A percentile compares a stretch with the other conserved stretches of the same genome.
These are phyloP conservation scores for Fistulina hepatica DNA, from an alignment of 1,284 basidiomycete genomes.

Conservation along the genomic window DNA sequence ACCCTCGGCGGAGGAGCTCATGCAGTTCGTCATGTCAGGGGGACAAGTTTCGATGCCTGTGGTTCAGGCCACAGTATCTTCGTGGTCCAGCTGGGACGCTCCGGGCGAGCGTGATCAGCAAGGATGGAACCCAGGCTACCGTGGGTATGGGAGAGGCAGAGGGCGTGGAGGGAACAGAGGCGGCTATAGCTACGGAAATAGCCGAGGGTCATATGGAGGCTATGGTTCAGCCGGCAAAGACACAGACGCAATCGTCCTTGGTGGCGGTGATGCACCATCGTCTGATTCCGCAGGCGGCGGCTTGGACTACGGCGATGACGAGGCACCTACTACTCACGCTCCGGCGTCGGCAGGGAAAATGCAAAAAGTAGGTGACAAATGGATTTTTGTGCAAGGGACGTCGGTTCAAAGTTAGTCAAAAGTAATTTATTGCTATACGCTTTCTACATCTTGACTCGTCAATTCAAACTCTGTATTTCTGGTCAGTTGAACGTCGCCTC, in stretches of 20 bases:
- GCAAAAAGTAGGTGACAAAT: slow-evolving; percentile 60
- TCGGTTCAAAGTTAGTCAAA: neutral
- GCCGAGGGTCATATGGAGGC: slow-evolving; percentile 26
- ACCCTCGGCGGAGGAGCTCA: slow-evolving; percentile 62
- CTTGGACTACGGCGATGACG: slow-evolving; percentile 2
- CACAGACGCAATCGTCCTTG: slow-evolving; percentile 48
- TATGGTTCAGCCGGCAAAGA: slow-evolving; percentile 22
- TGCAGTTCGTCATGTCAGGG: slow-evolving; percentile 51
- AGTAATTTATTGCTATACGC: neutral
- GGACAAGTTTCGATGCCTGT: too few relatives aligned
- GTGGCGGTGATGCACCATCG: slow-evolving; percentile 27
- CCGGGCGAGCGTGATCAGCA: slow-evolving; percentile 10
- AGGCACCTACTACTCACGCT: slow-evolving; percentile 5
- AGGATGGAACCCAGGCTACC: slow-evolving; percentile 6
- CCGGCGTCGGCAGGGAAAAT: slow-evolving; percentile 37
- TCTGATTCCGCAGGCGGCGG: slow-evolving; percentile 1
- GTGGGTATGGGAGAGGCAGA: neutral
- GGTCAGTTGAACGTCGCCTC: slow-evolving; percentile 14
- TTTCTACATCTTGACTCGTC: slow-evolving; percentile 33
- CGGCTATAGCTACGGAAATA: slow-evolving; percentile 25
- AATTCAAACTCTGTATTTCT: slow-evolving; percentile 36
- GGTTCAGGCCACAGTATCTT: slow-evolving; percentile 10
- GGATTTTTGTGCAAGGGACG: slow-evolving; percentile 50
- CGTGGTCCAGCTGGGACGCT: slow-evolving; percentile 16
- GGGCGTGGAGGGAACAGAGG: slow-evolving; percentile 18